phyloP scores from a whole-genome alignment of 441 rosid genomes.

The Gossypium trilobum region DNA sequence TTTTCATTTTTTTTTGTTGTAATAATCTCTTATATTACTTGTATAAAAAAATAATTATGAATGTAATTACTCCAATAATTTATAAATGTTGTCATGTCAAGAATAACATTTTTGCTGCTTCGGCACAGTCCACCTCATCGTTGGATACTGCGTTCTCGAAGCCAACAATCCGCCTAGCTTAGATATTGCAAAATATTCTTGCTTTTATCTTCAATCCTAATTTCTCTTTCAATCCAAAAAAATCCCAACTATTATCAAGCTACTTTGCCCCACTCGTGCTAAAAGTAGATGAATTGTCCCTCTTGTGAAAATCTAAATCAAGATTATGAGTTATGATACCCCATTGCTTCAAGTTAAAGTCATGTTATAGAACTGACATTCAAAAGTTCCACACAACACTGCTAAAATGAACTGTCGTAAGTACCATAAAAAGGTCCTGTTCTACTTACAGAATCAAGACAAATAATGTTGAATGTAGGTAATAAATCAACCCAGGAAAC shows the following conservation, averaged over 20 bases:
- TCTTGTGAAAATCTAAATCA: not conserved
- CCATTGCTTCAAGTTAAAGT: not conserved
- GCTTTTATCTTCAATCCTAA: not conserved
- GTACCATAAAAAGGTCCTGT: not conserved
- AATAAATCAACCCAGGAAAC: not conserved
- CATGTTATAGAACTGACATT: not conserved
- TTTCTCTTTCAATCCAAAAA: too few species aligned
- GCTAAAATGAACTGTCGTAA: not conserved
- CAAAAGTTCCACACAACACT: too few species aligned
- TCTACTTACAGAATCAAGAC: not conserved
- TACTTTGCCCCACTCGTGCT: not conserved
- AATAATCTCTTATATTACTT: too few species aligned
- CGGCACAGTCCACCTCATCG: not conserved
- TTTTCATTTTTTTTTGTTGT: too few species aligned
- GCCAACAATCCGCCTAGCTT: not conserved
- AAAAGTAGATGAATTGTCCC: not conserved
- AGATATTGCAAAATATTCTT: not conserved
- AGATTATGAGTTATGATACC: not conserved
- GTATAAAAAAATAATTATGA: too few species aligned
- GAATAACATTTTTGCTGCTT: too few species aligned
- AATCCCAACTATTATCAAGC: not conserved
- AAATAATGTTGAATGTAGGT: not conserved
- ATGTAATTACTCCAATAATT: too few species aligned
- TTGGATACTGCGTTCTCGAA: not conserved
- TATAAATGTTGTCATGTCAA: too few species aligned